Evolutionary conservation across 1,284 basidiomycete genomes (phyloP), one percentile per base, ranked within the genome.

Genomic region (Trametes pubescens): DNA sequence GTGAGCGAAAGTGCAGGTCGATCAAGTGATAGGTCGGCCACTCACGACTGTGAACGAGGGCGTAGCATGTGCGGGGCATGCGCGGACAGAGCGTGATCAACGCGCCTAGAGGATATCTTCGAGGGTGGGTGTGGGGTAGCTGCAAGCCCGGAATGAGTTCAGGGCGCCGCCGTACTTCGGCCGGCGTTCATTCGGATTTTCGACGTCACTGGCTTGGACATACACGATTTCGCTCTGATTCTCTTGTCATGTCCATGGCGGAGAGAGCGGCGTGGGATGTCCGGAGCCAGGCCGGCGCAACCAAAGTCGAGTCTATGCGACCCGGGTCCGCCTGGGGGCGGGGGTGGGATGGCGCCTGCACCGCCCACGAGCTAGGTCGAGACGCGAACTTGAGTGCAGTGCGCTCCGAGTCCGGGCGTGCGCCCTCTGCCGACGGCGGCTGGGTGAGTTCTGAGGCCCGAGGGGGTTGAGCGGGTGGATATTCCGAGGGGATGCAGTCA

Each of bases 401-500:
- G 29, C 34, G 55, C 11, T 37, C 44, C 44, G 13, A 7, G 24
- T 21, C 8, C 40, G 40, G n/a, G 26, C 11, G 24, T n/a, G 40
- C 43, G 24, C 38, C 18, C 51, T 47, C 26, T 38, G 21, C 32
- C 21, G 49, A 61, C 44, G n/a, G n/a, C 32, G 24, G 48, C 43
- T 44, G 32, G 29, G 52, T 53, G 51, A 7, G 40, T n/a, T n/a
- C n/a, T n/a, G n/a, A n/a, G n/a, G n/a, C n/a, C n/a, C 14, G 1
- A 10, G 47, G 58, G 22, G 48, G 35, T 56, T 61, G 66, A 55
- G 62, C 62, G 64, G 65, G 60, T 57, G 57, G 59, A 57, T 57
- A 60, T 54, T 59, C 55, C 62, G 62, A 60, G 59, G 66, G 51
- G 63, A 67, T 67, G 60, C 58, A 67, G 67, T 64, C 64, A 67